Percentiles rank a stretch among this genome's conserved stretches.
Evolutionary conservation across 2,329 filamentous ascomycete species (phyloP).

Genomic region (Trichoderma afroharzianum): DNA sequence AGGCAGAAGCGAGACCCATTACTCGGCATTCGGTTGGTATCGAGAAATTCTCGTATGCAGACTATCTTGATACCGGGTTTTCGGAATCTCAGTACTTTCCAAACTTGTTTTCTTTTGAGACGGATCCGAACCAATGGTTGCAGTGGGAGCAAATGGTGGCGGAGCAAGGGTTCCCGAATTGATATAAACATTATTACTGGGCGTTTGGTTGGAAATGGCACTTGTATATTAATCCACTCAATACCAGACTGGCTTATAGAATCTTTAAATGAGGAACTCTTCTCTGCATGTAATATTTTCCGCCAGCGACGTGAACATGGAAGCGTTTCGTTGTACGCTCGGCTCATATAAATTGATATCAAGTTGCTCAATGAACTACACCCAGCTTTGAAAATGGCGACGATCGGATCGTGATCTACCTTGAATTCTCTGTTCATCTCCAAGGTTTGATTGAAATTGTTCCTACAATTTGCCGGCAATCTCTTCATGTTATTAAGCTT

Average conservation of each 20-base stretch:
- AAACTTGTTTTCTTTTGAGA: background rate
- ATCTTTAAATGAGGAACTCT: background rate
- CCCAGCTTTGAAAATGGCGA: too few relatives aligned
- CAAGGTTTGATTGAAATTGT: too few relatives aligned
- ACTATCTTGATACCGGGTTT: background rate
- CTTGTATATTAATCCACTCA: background rate
- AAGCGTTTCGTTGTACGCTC: too few relatives aligned
- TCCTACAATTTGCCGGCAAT: too few relatives aligned
- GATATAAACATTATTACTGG: background rate
- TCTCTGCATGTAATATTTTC: too few relatives aligned
- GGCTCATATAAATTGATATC: too few relatives aligned
- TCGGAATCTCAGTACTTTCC: background rate
- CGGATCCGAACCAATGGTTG: background rate
- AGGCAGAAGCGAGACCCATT: background rate
- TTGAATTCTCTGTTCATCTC: too few relatives aligned
- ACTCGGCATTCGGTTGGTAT: background rate
- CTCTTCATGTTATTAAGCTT: too few relatives aligned
- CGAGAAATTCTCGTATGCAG: background rate
- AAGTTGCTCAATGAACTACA: too few relatives aligned
- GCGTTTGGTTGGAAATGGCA: background rate
- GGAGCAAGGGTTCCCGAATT: background rate
- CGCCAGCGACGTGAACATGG: too few relatives aligned
- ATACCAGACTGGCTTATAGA: background rate
- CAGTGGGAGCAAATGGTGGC: constrained; percentile 3
- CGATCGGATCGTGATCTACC: too few relatives aligned